Evolutionary conservation across 345 rosid species (phyloP).

Genomic region (Firmiana major): DNA sequence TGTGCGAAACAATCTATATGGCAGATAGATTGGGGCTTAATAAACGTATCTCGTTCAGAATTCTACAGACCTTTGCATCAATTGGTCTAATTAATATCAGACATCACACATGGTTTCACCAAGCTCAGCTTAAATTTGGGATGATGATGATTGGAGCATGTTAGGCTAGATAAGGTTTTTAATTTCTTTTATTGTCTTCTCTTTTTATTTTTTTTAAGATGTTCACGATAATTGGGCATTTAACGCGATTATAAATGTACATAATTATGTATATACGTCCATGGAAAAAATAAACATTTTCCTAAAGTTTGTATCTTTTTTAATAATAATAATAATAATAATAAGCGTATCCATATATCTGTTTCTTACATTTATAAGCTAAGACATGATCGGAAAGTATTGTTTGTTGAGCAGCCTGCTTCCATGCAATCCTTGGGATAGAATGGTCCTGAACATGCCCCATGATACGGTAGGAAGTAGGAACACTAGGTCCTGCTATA

Average conservation of each 20-base stretch:
- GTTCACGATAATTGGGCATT: neutral
- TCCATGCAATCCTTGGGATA: neutral
- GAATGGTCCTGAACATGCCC: neutral
- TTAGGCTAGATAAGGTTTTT: neutral
- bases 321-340: no score
- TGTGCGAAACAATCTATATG: neutral
- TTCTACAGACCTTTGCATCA: neutral
- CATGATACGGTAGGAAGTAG: neutral
- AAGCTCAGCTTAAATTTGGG: neutral
- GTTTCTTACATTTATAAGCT: no score
- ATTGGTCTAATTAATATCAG: neutral
- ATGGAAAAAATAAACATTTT: no score
- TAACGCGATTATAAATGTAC: no score
- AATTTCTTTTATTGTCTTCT: neutral
- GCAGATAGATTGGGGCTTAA: neutral
- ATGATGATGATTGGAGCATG: neutral
- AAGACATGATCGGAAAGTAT: no score
- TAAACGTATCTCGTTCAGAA: neutral
- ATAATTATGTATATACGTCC: no score
- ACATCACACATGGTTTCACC: neutral
- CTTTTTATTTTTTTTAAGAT: neutral
- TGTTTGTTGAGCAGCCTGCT: neutral
- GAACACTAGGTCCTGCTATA: neutral
- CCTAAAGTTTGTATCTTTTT: no score
- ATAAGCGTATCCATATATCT: no score